Base-by-base conservation (phyloP, 2,329 filamentous ascomycete genomes). In the Pyrenochaeta sp. region DNA sequence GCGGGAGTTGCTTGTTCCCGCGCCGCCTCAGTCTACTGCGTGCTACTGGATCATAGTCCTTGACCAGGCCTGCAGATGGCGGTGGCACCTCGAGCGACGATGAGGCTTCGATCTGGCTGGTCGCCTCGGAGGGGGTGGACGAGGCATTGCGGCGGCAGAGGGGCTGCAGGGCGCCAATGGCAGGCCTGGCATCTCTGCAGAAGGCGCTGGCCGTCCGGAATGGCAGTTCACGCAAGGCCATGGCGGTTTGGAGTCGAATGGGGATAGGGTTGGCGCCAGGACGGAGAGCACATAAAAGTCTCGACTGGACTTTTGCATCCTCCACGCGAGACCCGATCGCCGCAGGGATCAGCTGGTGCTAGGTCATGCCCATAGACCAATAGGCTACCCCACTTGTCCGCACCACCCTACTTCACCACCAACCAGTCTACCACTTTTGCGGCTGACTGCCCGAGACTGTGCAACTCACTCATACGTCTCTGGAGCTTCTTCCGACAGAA, bases 41-140 rank as follows among this genome's bases (percentile, higher is more conserved):
- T 41, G 75, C 80, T 39, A 83, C 62, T 9, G 82, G 82, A 63
- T 85, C 80, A 57, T 77, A 86, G 42, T 58, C 61, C 61, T 82
- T 76, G 44, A 78, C 71, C 9, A 75, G 62, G n/a, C 78, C 74
- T 42, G 75, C 73, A 27, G 77, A 75, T 21, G 75, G 67, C 32
- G 71, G 71, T 49, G 75, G 61, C 27, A 70, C 63, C 20, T 73
- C 69, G 45, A 83, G 71, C 36, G 82, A 83, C 46, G 79, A 81
- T 12, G 73, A 71, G 15, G 77, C 65, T 62, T 85, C 82, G 20
- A 85, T 72, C 7, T 83, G 80, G 7, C 75, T 59, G 31, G 75
- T 59, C 52, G 79, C 72, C 43, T 78, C 69, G 47, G 77, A 72
- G 45, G 81, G 81, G 71, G 75, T 78, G 47, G 77, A 72, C 46